Percentiles rank a stretch among this genome's conserved stretches.
These are phyloP conservation scores for Spathaspora girioi DNA, from an alignment of 805 yeast species.

Conservation along the genomic window DNA sequence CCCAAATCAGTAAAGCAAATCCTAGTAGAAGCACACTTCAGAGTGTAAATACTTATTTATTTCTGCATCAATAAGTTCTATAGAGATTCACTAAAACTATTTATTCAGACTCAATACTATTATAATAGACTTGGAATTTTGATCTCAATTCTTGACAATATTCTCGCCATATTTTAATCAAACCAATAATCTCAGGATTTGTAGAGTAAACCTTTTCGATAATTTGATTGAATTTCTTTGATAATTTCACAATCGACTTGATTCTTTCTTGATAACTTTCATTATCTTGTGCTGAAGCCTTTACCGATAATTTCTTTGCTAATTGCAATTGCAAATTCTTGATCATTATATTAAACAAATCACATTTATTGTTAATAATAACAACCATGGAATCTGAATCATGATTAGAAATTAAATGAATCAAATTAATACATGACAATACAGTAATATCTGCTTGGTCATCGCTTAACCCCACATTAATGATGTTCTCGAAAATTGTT, in stretches of 20 bases:
- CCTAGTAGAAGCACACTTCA: conserved; percentile 79
- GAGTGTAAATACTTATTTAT: conserved; percentile 50
- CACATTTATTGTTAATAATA: conserved; percentile 9
- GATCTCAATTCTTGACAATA: conserved; percentile 3
- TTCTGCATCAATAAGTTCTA: background rate
- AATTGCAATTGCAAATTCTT: conserved; percentile 32
- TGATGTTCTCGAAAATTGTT: conserved; percentile 38
- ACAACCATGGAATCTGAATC: conserved; percentile 14
- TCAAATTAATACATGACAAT: conserved; percentile 42
- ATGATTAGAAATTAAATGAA: conserved; percentile 33
- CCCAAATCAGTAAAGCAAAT: conserved; percentile 49
- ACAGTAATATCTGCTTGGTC: conserved; percentile 57
- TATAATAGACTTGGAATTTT: conserved; percentile 6
- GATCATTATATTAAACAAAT: conserved; percentile 27
- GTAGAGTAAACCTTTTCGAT: conserved; percentile 1
- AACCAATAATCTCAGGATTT: background rate
- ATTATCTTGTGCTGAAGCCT: conserved; percentile 64
- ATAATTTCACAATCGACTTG: conserved; percentile 27
- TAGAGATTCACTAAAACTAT: background rate
- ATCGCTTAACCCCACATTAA: conserved; percentile 53
- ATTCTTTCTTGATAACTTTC: conserved; percentile 52
- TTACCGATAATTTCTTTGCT: conserved; percentile 49
- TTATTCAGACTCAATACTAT: conserved; percentile 3
- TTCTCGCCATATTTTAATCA: conserved; percentile 3
- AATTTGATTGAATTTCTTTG: conserved; percentile 16